Evolutionary conservation across 441 rosid genomes (phyloP), one percentile per base, ranked within the genome.

Genomic region (Flueggea neowawraea): DNA sequence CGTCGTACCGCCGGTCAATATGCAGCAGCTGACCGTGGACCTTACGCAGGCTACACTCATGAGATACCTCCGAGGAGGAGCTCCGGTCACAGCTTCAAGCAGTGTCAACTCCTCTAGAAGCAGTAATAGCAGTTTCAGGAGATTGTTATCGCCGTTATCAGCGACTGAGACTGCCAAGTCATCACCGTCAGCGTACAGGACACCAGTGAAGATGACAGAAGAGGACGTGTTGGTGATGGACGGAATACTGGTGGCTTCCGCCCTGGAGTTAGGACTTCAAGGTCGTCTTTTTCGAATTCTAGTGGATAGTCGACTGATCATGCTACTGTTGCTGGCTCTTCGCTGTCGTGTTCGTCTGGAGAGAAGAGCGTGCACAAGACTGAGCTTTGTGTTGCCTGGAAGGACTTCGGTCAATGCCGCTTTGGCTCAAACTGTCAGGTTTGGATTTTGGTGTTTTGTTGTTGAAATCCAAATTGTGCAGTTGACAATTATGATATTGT

Each of bases 141-240:
- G 72, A 50, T 65, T 76, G 12, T 28, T n/a, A n/a, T n/a, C n/a
- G n/a, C n/a, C n/a, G n/a, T n/a, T 69, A 31, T 61, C 67, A 6
- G 62, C 60, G 16, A 45, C 58, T 39, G 71, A 67, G 54, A 61
- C 60, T 51, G 58, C 52, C 54, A 65, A 67, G 52, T 28, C 52
- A 22, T 22, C 28, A 22, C 28, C 28, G 16, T 56, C 13, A 4
- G 36, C 10, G 3, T 6, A 6, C 10, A 43, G 60, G 36, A 65
- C 76, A 31, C 67, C 78, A 8, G 55, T 67, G 16, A 58, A 63
- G 31, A 57, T 73, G 10, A 68, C 65, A 15, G 80, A 74, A 41
- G 84, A 86, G 54, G 85, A 78, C 39, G 84, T 82, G 57, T 41
- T 82, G 16, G 85, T 90, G 39, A 75, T 81, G 80, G 95, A 90